phyloP scores from a whole-genome alignment of 495 filamentous ascomycete genomes.

The Thermothielavioides terrestris region DNA sequence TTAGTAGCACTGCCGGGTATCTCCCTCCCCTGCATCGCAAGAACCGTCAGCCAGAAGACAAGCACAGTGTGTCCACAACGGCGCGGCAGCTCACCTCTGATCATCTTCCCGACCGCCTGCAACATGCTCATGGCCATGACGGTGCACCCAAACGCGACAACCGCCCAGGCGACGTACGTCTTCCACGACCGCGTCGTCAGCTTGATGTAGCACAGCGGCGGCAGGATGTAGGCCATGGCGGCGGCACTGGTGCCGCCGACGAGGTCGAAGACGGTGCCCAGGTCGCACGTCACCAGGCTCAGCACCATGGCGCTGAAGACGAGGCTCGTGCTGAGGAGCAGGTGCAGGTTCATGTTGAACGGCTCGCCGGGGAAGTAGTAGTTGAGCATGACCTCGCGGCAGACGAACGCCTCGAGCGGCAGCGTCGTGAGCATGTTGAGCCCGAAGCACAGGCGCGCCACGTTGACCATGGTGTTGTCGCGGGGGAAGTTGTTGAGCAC shows the following conservation, averaged over 20 bases:
- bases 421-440: constrained; percentile 98
- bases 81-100: constrained; percentile 34
- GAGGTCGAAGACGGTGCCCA: constrained; percentile 89
- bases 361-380: constrained; percentile 79
- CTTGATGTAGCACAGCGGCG: constrained; percentile 90
- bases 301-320: constrained; percentile 72
- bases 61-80: not conserved
- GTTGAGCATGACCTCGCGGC: constrained; percentile 89
- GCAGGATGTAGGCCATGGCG: constrained; percentile 89
- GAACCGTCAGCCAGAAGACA: not conserved
- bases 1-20: constrained; percentile 8
- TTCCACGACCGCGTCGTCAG: constrained; percentile 73
- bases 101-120: constrained; percentile 62
- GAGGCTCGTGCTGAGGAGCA: constrained; percentile 72
- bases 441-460: constrained; percentile 89
- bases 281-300: constrained; percentile 77
- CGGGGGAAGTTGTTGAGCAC: constrained; percentile 95
- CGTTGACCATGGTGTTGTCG: constrained; percentile 84
- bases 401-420: constrained; percentile 93
- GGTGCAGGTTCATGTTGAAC: constrained; percentile 72
- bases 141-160: constrained; percentile 65
- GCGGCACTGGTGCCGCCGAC: constrained; percentile 92
- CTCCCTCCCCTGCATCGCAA: constrained; percentile 7
- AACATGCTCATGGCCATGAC: constrained; percentile 81
- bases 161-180: constrained; percentile 56